Evolutionary conservation across 1,139 yeast genomes (phyloP), one percentile per base, ranked within the genome.

Genomic region (Candida dubliniensis): DNA sequence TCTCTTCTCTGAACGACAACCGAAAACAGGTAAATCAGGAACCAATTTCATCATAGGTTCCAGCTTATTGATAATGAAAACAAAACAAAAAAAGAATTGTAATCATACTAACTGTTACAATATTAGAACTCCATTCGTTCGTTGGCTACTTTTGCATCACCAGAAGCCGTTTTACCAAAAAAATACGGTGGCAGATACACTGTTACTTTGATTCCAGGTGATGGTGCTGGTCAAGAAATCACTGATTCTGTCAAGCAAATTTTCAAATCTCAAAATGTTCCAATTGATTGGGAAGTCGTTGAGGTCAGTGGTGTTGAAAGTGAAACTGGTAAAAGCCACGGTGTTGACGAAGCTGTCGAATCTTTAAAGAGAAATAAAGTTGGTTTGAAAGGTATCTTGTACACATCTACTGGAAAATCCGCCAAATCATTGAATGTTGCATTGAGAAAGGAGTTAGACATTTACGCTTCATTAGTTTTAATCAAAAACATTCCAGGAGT

Each of bases 211-310:
- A 86, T 93, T 60, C 98, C 98, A 52, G 93, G 91, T 69, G 99
- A 93, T 67, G 99, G 99, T 81, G 86, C 91, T 55, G 99, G 99
- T 70, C 86, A 85, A 65, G 97, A 93, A 76, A 88, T 90, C 67
- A 86, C 98, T 49, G 95, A 87, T 68, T 86, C 97, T 32, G 99
- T 93, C 52, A 84, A 87, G 70, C 81, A 89, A 58, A 87, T 93
- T 62, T 93, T 91, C 78, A 79, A 84, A 66, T 82, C 88, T 53
- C 85, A 82, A 70, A 84, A 81, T 55, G 87, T 91, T 37, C 99
- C 99, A 56, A 84, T 93, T 57, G 96, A 90, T 61, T 93, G 95
- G 86, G 98, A 93, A 72, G 84, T 87, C 55, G 81, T 91, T 58
- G 87, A 89, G 51, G 93, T 91, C 52, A 81, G 95, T 44, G 96